Evolutionary conservation across 306 rosid genomes (phyloP).

Genomic region (Carpinus viminea): DNA sequence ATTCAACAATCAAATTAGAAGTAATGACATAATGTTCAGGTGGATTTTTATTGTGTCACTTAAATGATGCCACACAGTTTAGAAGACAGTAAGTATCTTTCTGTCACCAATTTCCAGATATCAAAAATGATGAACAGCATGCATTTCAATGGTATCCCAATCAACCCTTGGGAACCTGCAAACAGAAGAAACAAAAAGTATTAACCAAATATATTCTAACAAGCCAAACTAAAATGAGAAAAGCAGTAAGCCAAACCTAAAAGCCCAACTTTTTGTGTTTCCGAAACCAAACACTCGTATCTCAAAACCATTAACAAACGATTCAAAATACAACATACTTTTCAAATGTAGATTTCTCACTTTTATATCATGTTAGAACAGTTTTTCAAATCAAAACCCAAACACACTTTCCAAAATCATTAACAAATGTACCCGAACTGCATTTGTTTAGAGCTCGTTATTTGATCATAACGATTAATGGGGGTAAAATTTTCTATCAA

Average conservation of each 20-base stretch:
- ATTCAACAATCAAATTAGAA: constrained; percentile 26
- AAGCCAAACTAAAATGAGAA: neutral
- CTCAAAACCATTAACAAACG: too few species aligned
- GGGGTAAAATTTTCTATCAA: neutral
- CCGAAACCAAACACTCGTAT: too few species aligned
- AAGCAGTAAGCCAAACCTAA: neutral
- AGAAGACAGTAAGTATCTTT: constrained; percentile 38
- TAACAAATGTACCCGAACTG: too few species aligned
- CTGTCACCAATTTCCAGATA: constrained; percentile 31
- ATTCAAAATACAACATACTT: too few species aligned
- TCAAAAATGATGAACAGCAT: constrained; percentile 29
- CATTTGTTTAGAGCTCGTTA: too few species aligned
- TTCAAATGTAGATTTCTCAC: too few species aligned
- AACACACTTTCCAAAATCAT: too few species aligned
- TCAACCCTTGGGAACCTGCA: constrained; percentile 35
- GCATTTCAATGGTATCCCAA: constrained; percentile 30
- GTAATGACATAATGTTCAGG: constrained; percentile 25
- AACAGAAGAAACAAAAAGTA: constrained; percentile 6
- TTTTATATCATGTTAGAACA: too few species aligned
- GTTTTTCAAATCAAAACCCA: too few species aligned
- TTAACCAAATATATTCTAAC: constrained; percentile 12
- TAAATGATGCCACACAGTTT: constrained; percentile 36
- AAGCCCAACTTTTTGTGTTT: neutral
- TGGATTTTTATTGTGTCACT: constrained; percentile 44
- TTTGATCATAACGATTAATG: neutral